Conservation (phyloP, 805 yeast species). For the Candida orba region DNA sequence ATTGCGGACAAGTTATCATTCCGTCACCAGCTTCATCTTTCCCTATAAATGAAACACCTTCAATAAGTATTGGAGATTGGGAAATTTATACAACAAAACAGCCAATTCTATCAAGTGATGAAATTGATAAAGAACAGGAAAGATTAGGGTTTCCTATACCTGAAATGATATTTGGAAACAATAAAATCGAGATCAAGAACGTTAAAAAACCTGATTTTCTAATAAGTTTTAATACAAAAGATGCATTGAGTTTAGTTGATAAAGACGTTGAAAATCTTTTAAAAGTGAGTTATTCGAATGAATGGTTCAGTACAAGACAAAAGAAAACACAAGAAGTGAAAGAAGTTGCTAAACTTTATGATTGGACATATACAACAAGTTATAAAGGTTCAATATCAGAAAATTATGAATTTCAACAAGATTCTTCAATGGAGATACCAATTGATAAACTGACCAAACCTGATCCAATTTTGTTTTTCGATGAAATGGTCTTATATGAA, state of each 20-base stretch:
- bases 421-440: slow-evolving; percentile 45
- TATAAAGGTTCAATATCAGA: slow-evolving; percentile 55
- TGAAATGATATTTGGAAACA: slow-evolving; percentile 95
- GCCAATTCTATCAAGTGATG: slow-evolving; percentile 70
- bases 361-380: slow-evolving; percentile 90
- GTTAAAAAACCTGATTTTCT: slow-evolving; percentile 29
- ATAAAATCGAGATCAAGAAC: slow-evolving; percentile 48
- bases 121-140: slow-evolving; percentile 57
- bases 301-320: slow-evolving; percentile 51
- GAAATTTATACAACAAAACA: slow-evolving; percentile 60
- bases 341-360: slow-evolving; percentile 74
- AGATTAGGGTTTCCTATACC: slow-evolving; percentile 78
- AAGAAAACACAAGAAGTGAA: slow-evolving; percentile 36
- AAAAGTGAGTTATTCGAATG: slow-evolving; percentile 79
- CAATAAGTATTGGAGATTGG: slow-evolving; percentile 72
- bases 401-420: slow-evolving; percentile 18
- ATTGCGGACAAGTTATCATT: slow-evolving; percentile 69
- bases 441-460: slow-evolving; percentile 58
- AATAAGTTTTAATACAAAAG: slow-evolving; percentile 67
- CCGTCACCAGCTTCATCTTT: slow-evolving; percentile 65
- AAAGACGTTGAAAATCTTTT: slow-evolving; percentile 45
- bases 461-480: slow-evolving; percentile 85
- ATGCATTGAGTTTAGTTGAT: slow-evolving; percentile 58
- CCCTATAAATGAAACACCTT: slow-evolving; percentile 60
- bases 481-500: slow-evolving; percentile 82